phyloP scores from a whole-genome alignment of 1,139 yeast species.

The Diutina rugosa region DNA sequence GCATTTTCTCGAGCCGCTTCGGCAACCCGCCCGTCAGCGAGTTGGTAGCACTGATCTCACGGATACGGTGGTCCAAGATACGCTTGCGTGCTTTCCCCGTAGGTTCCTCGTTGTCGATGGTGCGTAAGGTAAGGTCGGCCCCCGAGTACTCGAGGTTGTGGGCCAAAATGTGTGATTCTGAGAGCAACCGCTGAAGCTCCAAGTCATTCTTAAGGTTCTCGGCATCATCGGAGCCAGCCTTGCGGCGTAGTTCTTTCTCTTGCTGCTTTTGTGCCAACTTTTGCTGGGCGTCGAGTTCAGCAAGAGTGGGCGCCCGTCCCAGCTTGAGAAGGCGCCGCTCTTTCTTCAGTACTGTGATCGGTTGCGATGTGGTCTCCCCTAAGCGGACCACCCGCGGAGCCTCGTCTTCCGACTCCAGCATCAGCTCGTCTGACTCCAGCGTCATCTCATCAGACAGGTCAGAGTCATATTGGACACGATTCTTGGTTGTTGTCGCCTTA shows the following conservation, averaged over 20 bases:
- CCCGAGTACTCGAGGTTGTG: slow-evolving; percentile 49
- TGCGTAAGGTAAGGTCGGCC: slow-evolving; percentile 61
- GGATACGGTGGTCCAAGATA: slow-evolving; percentile 57
- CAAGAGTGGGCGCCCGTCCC: slow-evolving; percentile 30
- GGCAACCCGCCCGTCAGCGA: slow-evolving; percentile 27
- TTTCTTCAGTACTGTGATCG: slow-evolving; percentile 11
- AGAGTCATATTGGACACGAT: not conserved
- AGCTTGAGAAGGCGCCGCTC: slow-evolving; percentile 21
- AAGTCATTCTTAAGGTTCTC: slow-evolving; percentile 66
- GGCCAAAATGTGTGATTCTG: slow-evolving; percentile 77
- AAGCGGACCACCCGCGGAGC: slow-evolving; percentile 24
- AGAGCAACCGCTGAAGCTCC: slow-evolving; percentile 67
- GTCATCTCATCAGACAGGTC: not conserved
- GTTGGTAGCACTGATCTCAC: slow-evolving; percentile 39
- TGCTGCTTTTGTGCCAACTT: slow-evolving; percentile 12
- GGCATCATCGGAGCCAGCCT: slow-evolving; percentile 17
- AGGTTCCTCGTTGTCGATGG: slow-evolving; percentile 55
- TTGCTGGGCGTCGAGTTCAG: slow-evolving; percentile 19
- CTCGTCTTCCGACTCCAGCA: not conserved
- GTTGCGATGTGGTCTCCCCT: not conserved
- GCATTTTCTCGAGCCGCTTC: slow-evolving; percentile 58
- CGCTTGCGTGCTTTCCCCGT: slow-evolving; percentile 72
- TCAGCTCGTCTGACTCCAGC: not conserved
- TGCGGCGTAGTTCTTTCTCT: slow-evolving; percentile 13
- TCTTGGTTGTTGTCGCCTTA: slow-evolving; percentile 4